Base-by-base conservation (phyloP, 352 stramenopile species). In the Phytophthora sansomeana region DNA sequence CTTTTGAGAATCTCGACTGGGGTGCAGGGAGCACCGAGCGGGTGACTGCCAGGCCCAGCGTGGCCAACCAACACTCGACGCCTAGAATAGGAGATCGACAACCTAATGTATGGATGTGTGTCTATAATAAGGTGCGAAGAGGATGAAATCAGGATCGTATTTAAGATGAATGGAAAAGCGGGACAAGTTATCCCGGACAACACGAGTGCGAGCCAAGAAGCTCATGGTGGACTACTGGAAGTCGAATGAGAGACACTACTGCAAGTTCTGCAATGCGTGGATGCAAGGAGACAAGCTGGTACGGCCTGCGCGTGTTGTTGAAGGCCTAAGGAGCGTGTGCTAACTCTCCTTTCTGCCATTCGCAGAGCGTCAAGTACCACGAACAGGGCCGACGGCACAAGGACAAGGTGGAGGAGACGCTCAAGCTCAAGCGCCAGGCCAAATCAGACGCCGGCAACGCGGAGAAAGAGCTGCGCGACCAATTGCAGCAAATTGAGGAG, bases 211-310 rank as follows among this genome's bases (percentile, higher is more conserved):
- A 24, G 21, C 21, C 21, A 1, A 16, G 6, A 41, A 17, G 35
- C n/a, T 3, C 10, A 93, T 93, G 85, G 68, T 68, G 61, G 85
- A 90, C 74, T 87, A 89, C 49, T 87, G 81, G 79, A 75, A 79
- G 64, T 90, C 81, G 2, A 69, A 69, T 19, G 81, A 94, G 74
- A 77, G 81, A 38, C 83, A 96, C 57, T 92, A 87, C 64, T 96
- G 89, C 85, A 90, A 91, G 75, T 92, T 83, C 58, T 96, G 89
- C 85, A 95, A 96, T 89, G 81, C 78, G 49, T 96, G 89, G 89
- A 91, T 91, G 74, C 87, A 91, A 39, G 76, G 77, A 26, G 89
- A 96, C 61, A 93, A 88, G 68, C 52, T 79, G 52, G 84, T 93
- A 41, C 47, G 83, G 62, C 8, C n/a, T 41, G 33, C 10, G 16